Base-by-base conservation (phyloP, 108 stramenopile genomes). In the Aurantiochytrium sp. region DNA sequence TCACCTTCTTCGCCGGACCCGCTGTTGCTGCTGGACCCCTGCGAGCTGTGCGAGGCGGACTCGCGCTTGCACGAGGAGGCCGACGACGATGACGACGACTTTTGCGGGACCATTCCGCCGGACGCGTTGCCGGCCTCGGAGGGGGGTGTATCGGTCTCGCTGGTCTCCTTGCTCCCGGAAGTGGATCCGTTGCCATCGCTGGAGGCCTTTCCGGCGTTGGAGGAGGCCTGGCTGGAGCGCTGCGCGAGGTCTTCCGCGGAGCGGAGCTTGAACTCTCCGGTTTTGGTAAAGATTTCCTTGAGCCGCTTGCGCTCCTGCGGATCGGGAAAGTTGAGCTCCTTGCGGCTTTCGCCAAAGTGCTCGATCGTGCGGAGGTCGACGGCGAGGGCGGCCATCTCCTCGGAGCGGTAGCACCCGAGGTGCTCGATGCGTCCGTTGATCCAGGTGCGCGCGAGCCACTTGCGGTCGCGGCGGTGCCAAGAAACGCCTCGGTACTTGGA, bases 361-460 rank as follows among this genome's bases (percentile, higher is more conserved):
- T 81, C 73, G 2, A 81, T 81, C 21, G 73, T 81, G 39, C 73
- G 39, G 32, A 81, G 39, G 24, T 81, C 73, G n/a, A 81, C 73
- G 45, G 73, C 73, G 19, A 81, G 73, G 12, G 73, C 73, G 45
- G 73, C 73, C 73, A 81, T 81, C 32, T 81, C 73, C 24, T 81
- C 73, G 27, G 73, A 81, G 6, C 45, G 39, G 45, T 30, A 81
- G 45, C 73, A 81, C 1, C 73, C 73, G 24, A 81, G 45, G 73
- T 81, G 73, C 39, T 81, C 73, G 30, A 81, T 81, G 45, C 73
- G 73, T 6, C 73, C 4, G 3, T 81, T 81, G 32, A 81, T 81
- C 73, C 73, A 81, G 45, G 73, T 81, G n/a, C 73, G 39, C 27
- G 73, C 73, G 45, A 81, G 73, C 73, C 73, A 81, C 73, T 81